phyloP scores from a whole-genome alignment of 805 yeast species.

The Metschnikowia dekortorum region DNA sequence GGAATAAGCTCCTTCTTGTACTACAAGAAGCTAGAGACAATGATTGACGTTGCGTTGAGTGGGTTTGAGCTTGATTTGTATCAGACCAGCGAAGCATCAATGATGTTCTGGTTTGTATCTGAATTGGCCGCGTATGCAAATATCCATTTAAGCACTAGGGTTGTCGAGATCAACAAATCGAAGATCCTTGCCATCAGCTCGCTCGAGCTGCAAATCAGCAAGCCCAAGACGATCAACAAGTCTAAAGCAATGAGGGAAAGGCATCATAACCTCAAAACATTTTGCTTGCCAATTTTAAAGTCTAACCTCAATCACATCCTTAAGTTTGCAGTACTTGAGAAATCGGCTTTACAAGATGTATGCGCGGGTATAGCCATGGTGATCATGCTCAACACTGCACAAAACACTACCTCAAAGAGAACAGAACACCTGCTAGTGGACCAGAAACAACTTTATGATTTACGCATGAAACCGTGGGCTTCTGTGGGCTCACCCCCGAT shows the following conservation, averaged over 20 bases:
- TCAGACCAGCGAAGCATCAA: constrained; percentile 61
- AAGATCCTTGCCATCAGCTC: constrained; percentile 6
- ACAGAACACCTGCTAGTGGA: background rate
- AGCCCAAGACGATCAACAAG: constrained; percentile 41
- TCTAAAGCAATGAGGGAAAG: constrained; percentile 34
- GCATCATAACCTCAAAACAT: constrained; percentile 27
- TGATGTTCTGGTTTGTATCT: constrained; percentile 65
- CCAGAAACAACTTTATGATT: constrained; percentile 23
- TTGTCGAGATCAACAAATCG: constrained; percentile 26
- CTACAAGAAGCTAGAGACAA: constrained; percentile 58
- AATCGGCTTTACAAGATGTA: constrained; percentile 21
- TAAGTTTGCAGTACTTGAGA: constrained; percentile 20
- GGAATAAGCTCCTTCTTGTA: constrained; percentile 72
- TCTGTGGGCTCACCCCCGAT: constrained; percentile 73
- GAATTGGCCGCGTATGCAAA: constrained; percentile 39
- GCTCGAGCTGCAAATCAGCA: constrained; percentile 24
- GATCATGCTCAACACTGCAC: background rate
- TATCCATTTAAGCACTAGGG: constrained; percentile 43
- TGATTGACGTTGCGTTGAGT: constrained; percentile 67
- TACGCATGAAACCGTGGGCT: constrained; percentile 76
- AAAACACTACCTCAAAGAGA: background rate
- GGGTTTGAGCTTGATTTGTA: constrained; percentile 77
- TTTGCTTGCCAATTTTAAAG: constrained; percentile 34
- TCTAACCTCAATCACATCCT: constrained; percentile 21
- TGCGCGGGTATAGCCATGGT: constrained; percentile 10